Percentiles rank a stretch among this genome's conserved stretches.
These are phyloP conservation scores for Dorcoceras hygrometricum DNA, from an alignment of 257 asterid species.

Conservation along the genomic window DNA sequence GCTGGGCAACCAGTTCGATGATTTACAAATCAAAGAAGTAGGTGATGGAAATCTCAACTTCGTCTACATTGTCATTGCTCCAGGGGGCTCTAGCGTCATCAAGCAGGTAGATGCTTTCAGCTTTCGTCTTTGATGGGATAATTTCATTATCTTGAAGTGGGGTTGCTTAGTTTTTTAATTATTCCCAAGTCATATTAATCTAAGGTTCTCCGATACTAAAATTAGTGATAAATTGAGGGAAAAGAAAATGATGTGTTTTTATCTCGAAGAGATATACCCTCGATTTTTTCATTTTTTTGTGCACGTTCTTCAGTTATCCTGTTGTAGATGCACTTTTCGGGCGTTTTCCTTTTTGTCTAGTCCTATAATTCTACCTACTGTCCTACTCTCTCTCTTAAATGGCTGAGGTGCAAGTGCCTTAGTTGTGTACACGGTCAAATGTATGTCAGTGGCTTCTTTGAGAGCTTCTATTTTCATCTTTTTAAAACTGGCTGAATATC, in stretches of 20 bases:
- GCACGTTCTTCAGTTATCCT: not conserved
- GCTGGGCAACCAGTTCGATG: conserved; percentile 59
- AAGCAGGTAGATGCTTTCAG: conserved; percentile 60
- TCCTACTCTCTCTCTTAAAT: conserved; percentile 3
- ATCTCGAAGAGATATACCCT: not conserved
- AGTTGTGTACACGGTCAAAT: not conserved
- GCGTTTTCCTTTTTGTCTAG: not conserved
- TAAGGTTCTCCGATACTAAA: not conserved
- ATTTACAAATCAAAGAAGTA: conserved; percentile 71
- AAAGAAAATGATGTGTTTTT: not conserved
- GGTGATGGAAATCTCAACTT: conserved; percentile 99
- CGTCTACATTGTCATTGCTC: conserved; percentile 63
- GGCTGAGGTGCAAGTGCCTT: conserved; percentile 7
- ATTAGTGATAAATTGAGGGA: not conserved
- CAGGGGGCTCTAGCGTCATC: conserved; percentile 70
- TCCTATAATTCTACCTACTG: not conserved
- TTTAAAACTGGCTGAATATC: conserved; percentile 20
- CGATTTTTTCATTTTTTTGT: not conserved
- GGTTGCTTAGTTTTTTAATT: not conserved
- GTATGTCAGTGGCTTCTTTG: conserved; percentile 3
- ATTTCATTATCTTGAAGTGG: conserved; percentile 4
- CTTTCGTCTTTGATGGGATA: not conserved
- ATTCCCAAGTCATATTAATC: not conserved
- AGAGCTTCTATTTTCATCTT: not conserved
- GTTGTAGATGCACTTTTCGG: not conserved